These are phyloP conservation scores for Crithidia sp. DNA, from an alignment of 208 protist genomes.

Conservation along the genomic window DNA sequence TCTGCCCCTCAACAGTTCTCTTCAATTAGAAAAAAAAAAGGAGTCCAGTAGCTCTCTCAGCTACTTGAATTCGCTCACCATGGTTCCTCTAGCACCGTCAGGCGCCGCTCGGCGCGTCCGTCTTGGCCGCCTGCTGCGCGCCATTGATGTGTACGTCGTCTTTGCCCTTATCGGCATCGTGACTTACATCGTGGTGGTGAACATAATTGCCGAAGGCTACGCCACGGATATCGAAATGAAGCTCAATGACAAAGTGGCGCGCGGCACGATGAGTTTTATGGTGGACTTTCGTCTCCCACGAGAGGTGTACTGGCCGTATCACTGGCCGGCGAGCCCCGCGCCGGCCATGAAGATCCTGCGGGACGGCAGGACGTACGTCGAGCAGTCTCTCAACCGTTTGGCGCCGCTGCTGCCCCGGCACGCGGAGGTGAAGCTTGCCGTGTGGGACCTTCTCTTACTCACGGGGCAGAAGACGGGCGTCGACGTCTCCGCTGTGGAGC, in stretches of 20 bases:
- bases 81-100: slow-evolving; percentile 5
- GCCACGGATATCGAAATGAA: slow-evolving; percentile 13
- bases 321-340: slow-evolving; percentile 20
- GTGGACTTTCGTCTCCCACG: background rate
- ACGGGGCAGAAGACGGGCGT: background rate
- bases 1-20: no score
- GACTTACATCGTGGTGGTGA: slow-evolving; percentile 31
- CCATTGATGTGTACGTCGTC: slow-evolving; percentile 34
- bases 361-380: slow-evolving; percentile 27
- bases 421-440: slow-evolving; percentile 14
- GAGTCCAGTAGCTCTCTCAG: no score
- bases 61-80: no score
- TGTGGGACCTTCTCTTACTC: slow-evolving; percentile 28
- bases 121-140: slow-evolving; percentile 19
- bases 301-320: slow-evolving; percentile 24
- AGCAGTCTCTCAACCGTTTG: slow-evolving; percentile 2
- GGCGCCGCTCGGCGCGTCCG: background rate
- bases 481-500: background rate
- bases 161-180: slow-evolving; percentile 35
- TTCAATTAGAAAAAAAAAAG: no score
- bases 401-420: slow-evolving; percentile 15
- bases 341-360: slow-evolving; percentile 23
- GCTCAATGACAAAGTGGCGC: no score
- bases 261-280: background rate
- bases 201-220: slow-evolving; percentile 23